Evolutionary conservation across 495 filamentous ascomycete genomes (phyloP).

Genomic region (Hypoxylon fuscum): DNA sequence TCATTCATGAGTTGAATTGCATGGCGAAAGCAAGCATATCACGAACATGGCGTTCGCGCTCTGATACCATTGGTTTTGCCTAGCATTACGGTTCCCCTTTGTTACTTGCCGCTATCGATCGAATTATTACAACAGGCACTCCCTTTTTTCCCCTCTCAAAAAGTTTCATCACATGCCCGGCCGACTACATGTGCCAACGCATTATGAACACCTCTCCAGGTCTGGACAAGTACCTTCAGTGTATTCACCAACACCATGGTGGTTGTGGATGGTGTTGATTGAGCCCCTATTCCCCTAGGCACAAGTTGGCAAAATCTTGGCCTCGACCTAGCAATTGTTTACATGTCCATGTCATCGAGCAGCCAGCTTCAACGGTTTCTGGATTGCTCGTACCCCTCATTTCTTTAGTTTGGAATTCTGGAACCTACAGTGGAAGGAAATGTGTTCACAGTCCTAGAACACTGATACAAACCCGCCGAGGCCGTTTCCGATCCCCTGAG

Average conservation of each 20-base stretch:
- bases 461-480: not conserved
- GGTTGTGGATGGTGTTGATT: slow-evolving; percentile 7
- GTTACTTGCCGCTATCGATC: slow-evolving; percentile 28
- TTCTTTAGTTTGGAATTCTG: slow-evolving; percentile 34
- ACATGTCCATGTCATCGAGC: slow-evolving; percentile 30
- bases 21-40: slow-evolving; percentile 52
- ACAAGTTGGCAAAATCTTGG: not conserved
- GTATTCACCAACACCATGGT: slow-evolving; percentile 13
- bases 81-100: slow-evolving; percentile 48
- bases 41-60: slow-evolving; percentile 48
- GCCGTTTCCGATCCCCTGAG: slow-evolving; percentile 15
- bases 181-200: slow-evolving; percentile 5
- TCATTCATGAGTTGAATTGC: slow-evolving; percentile 48
- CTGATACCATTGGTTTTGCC: slow-evolving; percentile 49
- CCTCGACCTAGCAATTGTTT: slow-evolving; percentile 16
- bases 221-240: slow-evolving; percentile 1
- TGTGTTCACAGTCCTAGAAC: slow-evolving; percentile 9
- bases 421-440: slow-evolving; percentile 15
- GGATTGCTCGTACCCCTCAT: slow-evolving; percentile 32
- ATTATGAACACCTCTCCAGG: slow-evolving; percentile 8
- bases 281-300: slow-evolving; percentile 7
- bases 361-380: slow-evolving; percentile 15
- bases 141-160: slow-evolving; percentile 10
- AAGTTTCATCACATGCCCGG: slow-evolving; percentile 23
- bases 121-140: slow-evolving; percentile 28